Evolutionary conservation across 73 alveolate genomes (phyloP), one percentile per base, ranked within the genome.

Genomic region (Blepharisma stoltei): DNA sequence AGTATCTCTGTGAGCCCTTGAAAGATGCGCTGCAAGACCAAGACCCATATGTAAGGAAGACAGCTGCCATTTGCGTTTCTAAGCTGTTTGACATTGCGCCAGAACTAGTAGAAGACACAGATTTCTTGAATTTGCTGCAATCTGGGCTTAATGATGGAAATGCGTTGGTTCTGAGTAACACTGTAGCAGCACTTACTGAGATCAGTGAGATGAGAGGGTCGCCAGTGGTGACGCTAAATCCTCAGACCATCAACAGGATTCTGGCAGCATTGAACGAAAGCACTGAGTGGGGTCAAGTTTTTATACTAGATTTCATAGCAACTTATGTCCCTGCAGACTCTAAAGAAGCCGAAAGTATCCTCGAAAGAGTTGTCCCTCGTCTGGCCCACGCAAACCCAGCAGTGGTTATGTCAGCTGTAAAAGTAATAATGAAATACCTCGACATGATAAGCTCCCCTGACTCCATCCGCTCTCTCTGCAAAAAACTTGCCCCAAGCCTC

Each of bases 1-100:
- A 92, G 83, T 92, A 92, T 69, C 54, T 94, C 45, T 83, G 90
- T 78, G 97, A 92, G 78, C 94, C 98, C 20, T 73, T 97, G 78
- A 48, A 83, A 68, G 94, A 78, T 67, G 95, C 89, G 75, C 85
- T 65, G 49, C 83, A 91, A 85, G 99, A 97, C 84, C 93, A 90
- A 68, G 99, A 97, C 79, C 99, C 99, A 46, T 97, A 97, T 81
- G 99, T 97, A 43, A 87, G 98, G 69, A 97, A 97, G 93, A 97
- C 99, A 8, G 99, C 99, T 5, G 99, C 99, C 45, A 84, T 97
- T 71, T 91, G 99, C 60, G 98, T 97, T 54, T 97, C 99, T 43
- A 97, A 97, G 86, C 85, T 96, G 55, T 96, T 81, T 77, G 97
- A 94, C 71, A 97, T 95, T 32, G 88, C 91, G 65, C 96, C 99